Evolutionary conservation across 2,329 filamentous ascomycete genomes (phyloP), one percentile per base, ranked within the genome.

Genomic region (Pestalotiopsis sp.): DNA sequence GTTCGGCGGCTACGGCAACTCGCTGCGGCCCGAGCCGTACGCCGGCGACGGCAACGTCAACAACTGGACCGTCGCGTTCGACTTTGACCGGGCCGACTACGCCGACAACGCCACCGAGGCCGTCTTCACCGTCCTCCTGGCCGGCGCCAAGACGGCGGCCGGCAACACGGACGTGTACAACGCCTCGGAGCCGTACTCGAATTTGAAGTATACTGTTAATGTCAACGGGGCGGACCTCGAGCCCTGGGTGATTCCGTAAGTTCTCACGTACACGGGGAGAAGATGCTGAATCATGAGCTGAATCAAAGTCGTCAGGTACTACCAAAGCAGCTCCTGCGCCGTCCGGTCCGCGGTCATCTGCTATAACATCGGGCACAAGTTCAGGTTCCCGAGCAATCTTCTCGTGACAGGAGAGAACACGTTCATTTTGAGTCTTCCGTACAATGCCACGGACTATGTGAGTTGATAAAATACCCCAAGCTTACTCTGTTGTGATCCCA

Each of bases 141-240:
- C 89, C 0, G 89, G 86, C 2, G 89, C 85, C 2, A 91, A 91
- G 79, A 89, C 87, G 0, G 87, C 87, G 3, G 83, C 85, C 0
- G 89, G 89, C 1, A 91, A 91, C 73, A 90, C 87, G 1, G 88
- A 91, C 74, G 79, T 85, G 1, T 89, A 80, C 72, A 89, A 89
- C 71, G 80, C 84, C 2, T 83, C 80, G 2, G 83, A 91, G 74
- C 81, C 81, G 27, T 86, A 85, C 70, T 79, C 81, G 2, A 86
- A 90, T 71, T 74, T 91, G 9, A 83, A 84, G 0, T 86, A 87
- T 64, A 82, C 77, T 0, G 79, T 84, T 13, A 71, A 67, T 20
- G 69, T 84, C 58, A 84, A 84, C 67, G 82, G 80, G 4, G 73
- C 76, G 69, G 79, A 81, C 64, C 74, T 86, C 62, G 80, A 85